Percentiles rank a stretch among this genome's conserved stretches.
Evolutionary conservation across 768 basidiomycete genomes (phyloP).

Genomic region (Asterophora lycoperdoides): DNA sequence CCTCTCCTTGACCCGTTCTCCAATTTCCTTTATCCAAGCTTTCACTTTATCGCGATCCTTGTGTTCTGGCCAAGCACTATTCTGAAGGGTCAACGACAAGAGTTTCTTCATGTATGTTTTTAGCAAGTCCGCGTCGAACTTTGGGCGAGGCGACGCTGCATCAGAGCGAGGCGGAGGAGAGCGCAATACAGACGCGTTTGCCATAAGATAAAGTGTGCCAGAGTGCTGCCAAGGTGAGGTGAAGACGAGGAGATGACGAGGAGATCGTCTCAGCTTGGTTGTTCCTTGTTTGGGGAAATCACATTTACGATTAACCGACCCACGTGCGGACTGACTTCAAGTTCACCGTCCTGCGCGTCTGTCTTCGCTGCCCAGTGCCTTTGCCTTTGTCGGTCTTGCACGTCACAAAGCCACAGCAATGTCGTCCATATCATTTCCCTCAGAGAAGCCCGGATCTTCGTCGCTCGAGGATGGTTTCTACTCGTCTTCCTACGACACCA

Average conservation of each 20-base stretch:
- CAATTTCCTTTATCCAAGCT: slow-evolving; percentile 79
- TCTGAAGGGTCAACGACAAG: slow-evolving; percentile 63
- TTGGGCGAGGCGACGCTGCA: slow-evolving; percentile 50
- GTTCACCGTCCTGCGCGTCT: slow-evolving; percentile 7
- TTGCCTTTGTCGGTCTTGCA: background rate
- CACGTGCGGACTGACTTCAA: slow-evolving; percentile 19
- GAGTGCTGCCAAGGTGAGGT: background rate
- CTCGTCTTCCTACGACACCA: slow-evolving; percentile 54
- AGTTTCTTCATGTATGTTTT: slow-evolving; percentile 82
- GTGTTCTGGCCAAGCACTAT: slow-evolving; percentile 59
- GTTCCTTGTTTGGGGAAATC: slow-evolving; percentile 15
- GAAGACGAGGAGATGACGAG: background rate
- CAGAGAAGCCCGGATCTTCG: slow-evolving; percentile 37
- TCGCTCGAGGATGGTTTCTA: slow-evolving; percentile 49
- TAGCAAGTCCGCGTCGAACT: slow-evolving; percentile 72
- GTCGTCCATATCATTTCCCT: slow-evolving; percentile 67
- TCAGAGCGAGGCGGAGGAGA: slow-evolving; percentile 62
- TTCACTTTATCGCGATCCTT: slow-evolving; percentile 69
- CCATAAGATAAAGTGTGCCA: slow-evolving; percentile 4
- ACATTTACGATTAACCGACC: slow-evolving; percentile 11
- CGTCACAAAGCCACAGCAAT: slow-evolving; percentile 30
- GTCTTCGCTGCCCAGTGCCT: background rate
- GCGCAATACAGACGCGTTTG: slow-evolving; percentile 41
- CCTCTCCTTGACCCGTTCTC: slow-evolving; percentile 79
- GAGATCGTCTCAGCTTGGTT: slow-evolving; percentile 8